Conservation (phyloP, 768 basidiomycete genomes). For the Tulasnella sp. region DNA sequence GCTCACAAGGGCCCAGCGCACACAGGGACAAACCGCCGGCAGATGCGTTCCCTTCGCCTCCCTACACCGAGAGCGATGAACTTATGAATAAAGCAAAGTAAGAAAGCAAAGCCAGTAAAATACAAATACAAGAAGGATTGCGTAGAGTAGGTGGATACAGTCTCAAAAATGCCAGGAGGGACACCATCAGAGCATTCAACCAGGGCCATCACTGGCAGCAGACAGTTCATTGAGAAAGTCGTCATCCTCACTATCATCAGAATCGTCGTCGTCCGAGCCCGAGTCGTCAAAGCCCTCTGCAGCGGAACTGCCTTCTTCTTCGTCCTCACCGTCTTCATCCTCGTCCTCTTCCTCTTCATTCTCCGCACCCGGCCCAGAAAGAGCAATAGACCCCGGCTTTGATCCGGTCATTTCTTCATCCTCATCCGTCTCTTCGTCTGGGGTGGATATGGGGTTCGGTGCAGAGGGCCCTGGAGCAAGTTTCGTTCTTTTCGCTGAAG, state of each 20-base stretch:
- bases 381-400: conserved; percentile 7
- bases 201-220: not conserved
- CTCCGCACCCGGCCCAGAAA: not conserved
- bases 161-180: not conserved
- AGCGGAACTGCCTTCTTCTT: conserved; percentile 60
- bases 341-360: conserved; percentile 45
- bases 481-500: conserved; percentile 77
- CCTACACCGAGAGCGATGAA: conserved; percentile 6
- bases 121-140: not conserved
- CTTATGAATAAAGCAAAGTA: conserved; percentile 20
- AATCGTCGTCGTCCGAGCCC: conserved; percentile 19
- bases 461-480: conserved; percentile 61
- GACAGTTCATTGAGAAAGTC: conserved; percentile 21
- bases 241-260: conserved; percentile 28
- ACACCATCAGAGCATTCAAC: not conserved
- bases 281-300: conserved; percentile 13
- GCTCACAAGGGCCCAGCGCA: conserved; percentile 12
- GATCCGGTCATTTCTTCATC: conserved; percentile 37
- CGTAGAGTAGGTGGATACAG: not conserved
- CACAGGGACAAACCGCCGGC: conserved; percentile 13
- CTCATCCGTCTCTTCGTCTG: conserved; percentile 31
- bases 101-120: not conserved
- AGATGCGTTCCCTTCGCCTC: conserved; percentile 46
- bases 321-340: conserved; percentile 60
- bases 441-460: conserved; percentile 40